Evolutionary conservation across 257 asterid species (phyloP), one percentile per base, ranked within the genome.

Genomic region (Lycium ferocissimum): DNA sequence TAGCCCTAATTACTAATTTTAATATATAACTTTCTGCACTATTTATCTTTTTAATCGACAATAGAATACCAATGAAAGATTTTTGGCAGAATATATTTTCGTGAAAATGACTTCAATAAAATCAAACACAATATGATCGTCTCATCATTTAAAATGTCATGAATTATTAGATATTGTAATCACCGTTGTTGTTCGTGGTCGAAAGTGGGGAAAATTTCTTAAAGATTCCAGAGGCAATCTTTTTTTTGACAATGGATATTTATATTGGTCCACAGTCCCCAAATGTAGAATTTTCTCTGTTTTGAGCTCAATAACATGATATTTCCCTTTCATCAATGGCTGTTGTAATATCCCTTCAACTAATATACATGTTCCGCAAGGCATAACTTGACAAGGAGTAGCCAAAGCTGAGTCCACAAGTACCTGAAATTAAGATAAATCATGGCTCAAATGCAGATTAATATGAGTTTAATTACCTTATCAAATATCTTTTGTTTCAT

Each of bases 121-220:
- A 26, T 26, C 33, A 26, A 26, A 26, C 33, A 26, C 33, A 26
- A 0, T 26, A 26, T 26, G 1, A 26, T 26, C 33, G 33, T 26
- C 33, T 26, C 33, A 26, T 26, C 33, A 26, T 26, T 26, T 26
- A 26, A 26, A 26, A 26, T 26, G 33, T 26, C 33, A 26, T 26
- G 33, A 26, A 26, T 26, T 26, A 40, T 40, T 40, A 40, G 45
- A 40, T 40, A 40, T 40, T 4, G 6, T 3, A 40, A 79, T 73
- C 76, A 93, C 98, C 89, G 98, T 94, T 20, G 94, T 94, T 61
- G 99, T 93, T 43, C 99, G 92, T 18, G 96, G 92, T 18, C 98
- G 91, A 62, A 94, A 92, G 72, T 95, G 98, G 47, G 94, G 54
- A 5, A 79, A 87, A 85, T 93, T 92, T 61, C 98, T 89, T 84